Evolutionary conservation across 371 early-diverging fungal species (phyloP), one percentile per base, ranked within the genome.

Genomic region (Mucor irregularis): DNA sequence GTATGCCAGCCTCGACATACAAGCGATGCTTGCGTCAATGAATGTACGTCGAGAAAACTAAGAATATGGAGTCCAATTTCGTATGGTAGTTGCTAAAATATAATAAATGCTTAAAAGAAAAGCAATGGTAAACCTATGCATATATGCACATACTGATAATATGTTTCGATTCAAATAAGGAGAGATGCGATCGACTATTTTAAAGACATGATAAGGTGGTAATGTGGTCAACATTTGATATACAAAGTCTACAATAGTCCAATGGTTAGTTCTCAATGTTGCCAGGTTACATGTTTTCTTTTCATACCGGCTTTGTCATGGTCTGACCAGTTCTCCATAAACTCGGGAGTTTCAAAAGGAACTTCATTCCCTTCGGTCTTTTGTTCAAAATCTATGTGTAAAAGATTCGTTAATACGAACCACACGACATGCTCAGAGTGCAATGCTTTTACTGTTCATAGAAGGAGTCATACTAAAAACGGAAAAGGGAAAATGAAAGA

Each of bases 1-100:
- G 56, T 53, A 38, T 74, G 53, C 93, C 93, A 93, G 19, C 68
- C 60, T 45, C 76, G 72, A 8, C 83, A 89, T 10, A 89, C 89
- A 4, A 52, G 60, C 5, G 81, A 67, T n/a, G 80, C 69, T 14
- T 69, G 69, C 21, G 64, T 46, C 14, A 90, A 49, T 0, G 88
- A 75, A 13, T 51, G 24, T 17, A 68, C 50, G 43, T 82, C 83
- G 14, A 86, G 49, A 58, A 74, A 83, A 13, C 76, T 59, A 2
- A 91, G 60, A 19, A 91, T 80, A 40, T 82, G 80, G 9, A 88
- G 57, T 31, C 81, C 74, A 21, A 87, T 65, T 64, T 89, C 89
- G 39, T 61, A 76, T 0, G 90, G 90, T 5, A 89, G 54, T 30
- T 61, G 50, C 78, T 78, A 58, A n/a, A n/a, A n/a, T n/a, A n/a